Evolutionary conservation across 1,284 basidiomycete species (phyloP).

Genomic region (Anthracocystis panici-leucophaei): DNA sequence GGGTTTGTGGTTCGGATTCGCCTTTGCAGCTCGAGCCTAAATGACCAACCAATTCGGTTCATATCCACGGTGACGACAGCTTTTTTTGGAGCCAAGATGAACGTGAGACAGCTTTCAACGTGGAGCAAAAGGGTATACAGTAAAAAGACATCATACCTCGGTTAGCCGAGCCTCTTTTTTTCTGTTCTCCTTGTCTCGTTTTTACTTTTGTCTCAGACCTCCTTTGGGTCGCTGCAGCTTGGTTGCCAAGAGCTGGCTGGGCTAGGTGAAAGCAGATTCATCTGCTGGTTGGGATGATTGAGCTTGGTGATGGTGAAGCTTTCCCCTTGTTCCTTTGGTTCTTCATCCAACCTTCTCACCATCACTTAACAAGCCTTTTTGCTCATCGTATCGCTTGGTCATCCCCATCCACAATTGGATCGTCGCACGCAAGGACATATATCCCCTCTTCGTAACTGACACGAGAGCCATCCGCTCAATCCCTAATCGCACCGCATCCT

Average conservation of each 20-base stretch:
- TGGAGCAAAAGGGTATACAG: background rate
- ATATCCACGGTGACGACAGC: background rate
- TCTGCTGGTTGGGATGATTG: background rate
- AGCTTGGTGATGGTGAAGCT: no score
- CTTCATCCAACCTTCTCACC: background rate
- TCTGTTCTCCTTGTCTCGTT: background rate
- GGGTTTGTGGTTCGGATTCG: no score
- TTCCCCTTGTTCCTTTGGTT: background rate
- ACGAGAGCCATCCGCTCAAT: no score
- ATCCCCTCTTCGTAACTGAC: no score
- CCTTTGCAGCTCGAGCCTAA: no score
- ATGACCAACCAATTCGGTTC: no score
- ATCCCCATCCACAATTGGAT: no score
- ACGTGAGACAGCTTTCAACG: conserved; percentile 4
- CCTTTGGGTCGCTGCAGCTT: background rate
- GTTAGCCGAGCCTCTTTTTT: conserved; percentile 2
- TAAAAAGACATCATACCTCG: background rate
- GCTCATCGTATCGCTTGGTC: no score
- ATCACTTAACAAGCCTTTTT: background rate
- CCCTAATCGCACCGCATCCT: background rate
- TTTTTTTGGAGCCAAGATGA: background rate
- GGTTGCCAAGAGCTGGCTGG: background rate
- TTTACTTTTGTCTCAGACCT: background rate
- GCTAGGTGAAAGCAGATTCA: no score
- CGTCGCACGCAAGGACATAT: no score